A percentile compares a stretch with the other conserved stretches of the same genome.
Conservation (phyloP, 1,284 basidiomycete genomes). For the Ceratobasidium sp. region DNA sequence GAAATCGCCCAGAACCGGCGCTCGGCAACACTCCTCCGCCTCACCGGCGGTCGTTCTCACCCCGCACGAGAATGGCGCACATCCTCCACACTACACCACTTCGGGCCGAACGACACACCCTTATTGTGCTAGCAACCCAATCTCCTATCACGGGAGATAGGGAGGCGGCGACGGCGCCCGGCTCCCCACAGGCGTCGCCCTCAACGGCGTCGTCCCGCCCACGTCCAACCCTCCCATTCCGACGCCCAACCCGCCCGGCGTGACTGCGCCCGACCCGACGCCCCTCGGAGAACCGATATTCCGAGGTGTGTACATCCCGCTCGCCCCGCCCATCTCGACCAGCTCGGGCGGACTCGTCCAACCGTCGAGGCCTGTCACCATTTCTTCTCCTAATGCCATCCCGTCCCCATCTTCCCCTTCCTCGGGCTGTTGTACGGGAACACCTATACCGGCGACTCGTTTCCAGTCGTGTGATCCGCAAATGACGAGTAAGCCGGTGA, state of each 20-base stretch:
- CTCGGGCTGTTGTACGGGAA: constrained; percentile 1
- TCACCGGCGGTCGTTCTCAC: background rate
- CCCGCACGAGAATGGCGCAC: background rate
- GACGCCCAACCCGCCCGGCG: background rate
- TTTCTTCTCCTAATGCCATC: constrained; percentile 39
- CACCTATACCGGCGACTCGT: constrained; percentile 36
- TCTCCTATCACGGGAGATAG: constrained; percentile 11
- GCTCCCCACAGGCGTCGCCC: constrained; percentile 19
- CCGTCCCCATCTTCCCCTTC: constrained; percentile 19
- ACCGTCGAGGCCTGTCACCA: constrained; percentile 36
- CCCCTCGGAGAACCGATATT: background rate
- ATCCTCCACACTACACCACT: background rate
- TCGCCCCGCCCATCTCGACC: constrained; percentile 26
- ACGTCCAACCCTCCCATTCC: background rate
- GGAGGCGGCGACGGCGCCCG: constrained; percentile 26
- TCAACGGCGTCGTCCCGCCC: constrained; percentile 12
- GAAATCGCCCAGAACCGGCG: background rate
- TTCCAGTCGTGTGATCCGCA: constrained; percentile 42
- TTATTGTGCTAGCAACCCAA: background rate
- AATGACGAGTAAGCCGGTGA: constrained; percentile 33
- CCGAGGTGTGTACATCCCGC: constrained; percentile 31
- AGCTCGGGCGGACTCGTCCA: constrained; percentile 42
- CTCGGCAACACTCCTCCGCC: background rate
- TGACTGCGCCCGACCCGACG: background rate
- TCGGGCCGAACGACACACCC: background rate